Percentiles rank a stretch among this genome's conserved stretches.
phyloP scores from a whole-genome alignment of 257 asterid genomes.

The Petrea volubilis region DNA sequence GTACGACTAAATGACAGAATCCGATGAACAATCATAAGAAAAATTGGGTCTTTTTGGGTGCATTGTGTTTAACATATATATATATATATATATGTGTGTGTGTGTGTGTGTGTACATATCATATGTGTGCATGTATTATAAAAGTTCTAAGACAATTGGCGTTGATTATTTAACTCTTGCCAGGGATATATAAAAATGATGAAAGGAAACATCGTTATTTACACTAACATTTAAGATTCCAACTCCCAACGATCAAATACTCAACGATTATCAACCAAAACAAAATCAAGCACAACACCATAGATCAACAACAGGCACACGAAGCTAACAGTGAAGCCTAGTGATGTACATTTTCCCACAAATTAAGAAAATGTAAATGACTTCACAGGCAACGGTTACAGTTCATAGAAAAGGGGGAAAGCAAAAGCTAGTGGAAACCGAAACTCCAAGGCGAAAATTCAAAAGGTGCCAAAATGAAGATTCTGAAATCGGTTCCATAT shows the following conservation, averaged over 20 bases:
- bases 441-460: background rate
- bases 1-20: too few relatives aligned
- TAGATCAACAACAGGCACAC: background rate
- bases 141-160: too few relatives aligned
- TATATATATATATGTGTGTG: too few relatives aligned
- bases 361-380: background rate
- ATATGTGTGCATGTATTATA: too few relatives aligned
- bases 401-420: conserved; percentile 45
- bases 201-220: background rate
- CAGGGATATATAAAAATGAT: background rate
- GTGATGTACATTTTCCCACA: background rate
- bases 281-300: background rate
- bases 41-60: too few relatives aligned
- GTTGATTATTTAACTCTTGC: background rate
- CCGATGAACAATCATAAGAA: too few relatives aligned
- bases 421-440: conserved; percentile 3
- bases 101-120: too few relatives aligned
- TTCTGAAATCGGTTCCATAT: conserved; percentile 8
- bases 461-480: conserved; percentile 9
- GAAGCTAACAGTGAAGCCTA: background rate
- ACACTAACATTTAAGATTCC: background rate
- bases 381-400: conserved; percentile 51
- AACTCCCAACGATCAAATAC: background rate
- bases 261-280: background rate
- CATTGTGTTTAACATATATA: too few relatives aligned